Evolutionary conservation across 352 stramenopile genomes (phyloP), one percentile per base, ranked within the genome.

Genomic region (Elongisporangium undulatum): DNA sequence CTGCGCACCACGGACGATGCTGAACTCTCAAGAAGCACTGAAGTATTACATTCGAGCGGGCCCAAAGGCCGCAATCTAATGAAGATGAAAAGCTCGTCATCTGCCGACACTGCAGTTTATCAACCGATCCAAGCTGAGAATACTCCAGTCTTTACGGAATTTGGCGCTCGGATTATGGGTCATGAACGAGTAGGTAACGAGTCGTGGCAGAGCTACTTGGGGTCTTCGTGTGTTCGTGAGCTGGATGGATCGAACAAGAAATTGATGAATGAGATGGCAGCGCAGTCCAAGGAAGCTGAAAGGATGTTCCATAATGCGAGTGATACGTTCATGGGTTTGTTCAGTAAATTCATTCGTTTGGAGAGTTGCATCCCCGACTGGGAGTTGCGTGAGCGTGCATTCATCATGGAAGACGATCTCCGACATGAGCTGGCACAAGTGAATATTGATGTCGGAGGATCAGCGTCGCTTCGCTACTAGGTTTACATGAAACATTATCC

Each of bases 331-430:
- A 74, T 86, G 38, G 64, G 58, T 34, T 74, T 67, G 19, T 78
- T 92, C 39, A 69, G 69, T 41, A 79, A 78, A 50, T 90, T 89
- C 53, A 66, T 92, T 39, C 78, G 80, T 6, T 58, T 92, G 19
- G 82, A 92, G 21, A 84, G 72, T 24, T 66, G 62, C 23, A 51
- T 68, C 6, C 67, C 72, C 49, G 66, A 69, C 23, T 81, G 69
- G 68, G 66, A 70, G 52, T 34, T 87, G n/a, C 73, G 71, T 23
- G 76, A 87, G 16, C 74, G 78, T 1, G 78, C 79, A 51, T 39
- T 83, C 12, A 58, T 77, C 17, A 70, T 92, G n/a, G 82, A 89
- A 62, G 72, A 81, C 2, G 82, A 92, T 51, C 56, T 92, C 15
- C 56, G 85, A 45, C 72, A 87, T 55, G 80, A 89, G 48, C 58